phyloP scores from a whole-genome alignment of 2,329 filamentous ascomycete genomes.

The Aspergillus fructus region DNA sequence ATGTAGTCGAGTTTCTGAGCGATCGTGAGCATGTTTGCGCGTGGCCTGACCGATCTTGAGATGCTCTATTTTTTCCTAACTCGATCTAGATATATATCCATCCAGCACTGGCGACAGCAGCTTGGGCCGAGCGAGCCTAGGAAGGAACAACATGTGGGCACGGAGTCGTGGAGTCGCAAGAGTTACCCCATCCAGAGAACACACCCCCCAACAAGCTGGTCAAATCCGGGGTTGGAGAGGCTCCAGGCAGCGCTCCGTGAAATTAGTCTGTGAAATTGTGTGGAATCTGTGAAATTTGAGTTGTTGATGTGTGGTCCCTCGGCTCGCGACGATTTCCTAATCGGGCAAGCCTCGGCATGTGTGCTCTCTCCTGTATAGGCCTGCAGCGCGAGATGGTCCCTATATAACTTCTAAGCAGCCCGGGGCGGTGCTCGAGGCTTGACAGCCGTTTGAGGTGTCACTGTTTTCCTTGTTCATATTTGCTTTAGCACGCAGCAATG shows the following conservation, averaged over 20 bases:
- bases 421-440: neutral
- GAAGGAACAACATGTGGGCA: conserved; percentile 2
- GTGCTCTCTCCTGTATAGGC: neutral
- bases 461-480: neutral
- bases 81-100: neutral
- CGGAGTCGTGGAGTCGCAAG: conserved; percentile 1
- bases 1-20: conserved; percentile 32
- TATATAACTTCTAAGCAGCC: neutral
- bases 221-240: neutral
- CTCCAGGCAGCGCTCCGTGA: neutral
- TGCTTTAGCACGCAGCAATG: neutral
- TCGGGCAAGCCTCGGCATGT: conserved; percentile 14
- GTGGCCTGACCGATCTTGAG: neutral
- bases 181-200: neutral
- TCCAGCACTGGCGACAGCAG: neutral
- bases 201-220: no score
- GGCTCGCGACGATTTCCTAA: conserved; percentile 20
- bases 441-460: neutral
- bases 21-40: conserved; percentile 22
- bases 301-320: neutral
- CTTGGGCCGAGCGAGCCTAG: neutral
- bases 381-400: neutral
- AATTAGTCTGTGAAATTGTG: neutral
- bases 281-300: neutral
- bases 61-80: neutral